Base-by-base conservation (phyloP, 2,329 filamentous ascomycete genomes). In the Fusarium xylarioides region DNA sequence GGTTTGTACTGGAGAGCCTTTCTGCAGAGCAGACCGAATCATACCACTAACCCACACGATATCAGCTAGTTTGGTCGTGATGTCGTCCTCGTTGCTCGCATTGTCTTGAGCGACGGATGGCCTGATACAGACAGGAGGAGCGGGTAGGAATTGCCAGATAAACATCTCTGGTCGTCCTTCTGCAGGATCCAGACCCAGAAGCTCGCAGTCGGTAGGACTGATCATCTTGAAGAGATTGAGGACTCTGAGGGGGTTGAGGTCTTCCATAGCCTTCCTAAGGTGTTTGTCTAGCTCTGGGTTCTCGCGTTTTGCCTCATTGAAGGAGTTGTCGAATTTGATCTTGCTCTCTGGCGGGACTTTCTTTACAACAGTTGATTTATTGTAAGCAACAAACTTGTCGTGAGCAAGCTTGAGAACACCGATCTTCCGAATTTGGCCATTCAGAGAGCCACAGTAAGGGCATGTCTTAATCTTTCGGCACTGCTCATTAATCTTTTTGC, bases 151-250 rank as follows among this genome's bases (percentile, higher is more conserved):
- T 79, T 97, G 95, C 96, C 96, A 99, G 49, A 99, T 90, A 81
- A 98, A 97, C 91, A 97, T 97, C 80, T 99, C 96, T 0, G 96
- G 96, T 23, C 95, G 89, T 16, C 94, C 94, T 76, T 97, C 95
- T 19, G 90, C 87, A 3, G 95, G 93, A 78, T 98, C 91, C 77
- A 99, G 89, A 9, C 95, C 95, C 3, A 99, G 86, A 28, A 99
- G 87, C 81, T 98, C 95, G 80, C 95, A 97, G 81, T 99, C 96
- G 12, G 90, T 89, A 5, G 93, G 89, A 18, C 91, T 92, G 63
- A 99, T 94, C 79, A 92, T 91, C 81, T 95, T 95, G 85, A 99
- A 97, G 37, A 99, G 88, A 76, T 97, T 97, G 63, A 98, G 84
- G 2, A 97, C 94, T 66, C 93, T 88, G 30, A 98, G 86, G 1